Conservation (phyloP, 495 filamentous ascomycete species). For the Aspergillus panamensis region DNA sequence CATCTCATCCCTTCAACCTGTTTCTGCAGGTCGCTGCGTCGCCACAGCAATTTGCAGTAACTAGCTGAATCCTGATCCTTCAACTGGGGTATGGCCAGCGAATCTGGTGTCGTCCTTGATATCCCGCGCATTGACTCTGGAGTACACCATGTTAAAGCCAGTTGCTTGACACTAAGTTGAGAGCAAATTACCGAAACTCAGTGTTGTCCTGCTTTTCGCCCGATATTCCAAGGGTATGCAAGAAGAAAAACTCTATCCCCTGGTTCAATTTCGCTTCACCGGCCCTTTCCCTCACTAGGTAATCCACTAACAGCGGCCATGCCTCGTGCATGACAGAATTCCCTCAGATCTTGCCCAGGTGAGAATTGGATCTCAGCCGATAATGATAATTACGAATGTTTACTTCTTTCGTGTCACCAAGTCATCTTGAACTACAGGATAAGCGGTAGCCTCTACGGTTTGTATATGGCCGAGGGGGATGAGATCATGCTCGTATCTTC, state of each 20-base stretch:
- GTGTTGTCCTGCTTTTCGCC: background rate
- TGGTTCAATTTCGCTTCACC: too few relatives aligned
- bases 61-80: constrained; percentile 10
- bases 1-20: constrained; percentile 1
- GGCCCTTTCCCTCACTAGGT: background rate
- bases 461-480: background rate
- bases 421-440: constrained; percentile 7
- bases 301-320: background rate
- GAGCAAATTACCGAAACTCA: background rate
- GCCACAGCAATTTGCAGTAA: constrained; percentile 7
- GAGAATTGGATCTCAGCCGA: background rate
- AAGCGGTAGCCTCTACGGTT: constrained; percentile 3
- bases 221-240: too few relatives aligned
- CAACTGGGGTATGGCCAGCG: background rate
- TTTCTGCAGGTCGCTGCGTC: constrained; percentile 8
- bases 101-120: background rate
- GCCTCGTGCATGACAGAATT: constrained; percentile 5
- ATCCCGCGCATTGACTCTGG: background rate
- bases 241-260: too few relatives aligned
- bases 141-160: background rate
- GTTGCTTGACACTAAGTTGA: background rate
- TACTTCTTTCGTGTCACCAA: constrained; percentile 16
- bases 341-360: constrained; percentile 8
- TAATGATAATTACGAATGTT: constrained; percentile 9
- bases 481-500: constrained; percentile 21